phyloP scores from a whole-genome alignment of 257 asterid genomes.

The Lavandula angustifolia region DNA sequence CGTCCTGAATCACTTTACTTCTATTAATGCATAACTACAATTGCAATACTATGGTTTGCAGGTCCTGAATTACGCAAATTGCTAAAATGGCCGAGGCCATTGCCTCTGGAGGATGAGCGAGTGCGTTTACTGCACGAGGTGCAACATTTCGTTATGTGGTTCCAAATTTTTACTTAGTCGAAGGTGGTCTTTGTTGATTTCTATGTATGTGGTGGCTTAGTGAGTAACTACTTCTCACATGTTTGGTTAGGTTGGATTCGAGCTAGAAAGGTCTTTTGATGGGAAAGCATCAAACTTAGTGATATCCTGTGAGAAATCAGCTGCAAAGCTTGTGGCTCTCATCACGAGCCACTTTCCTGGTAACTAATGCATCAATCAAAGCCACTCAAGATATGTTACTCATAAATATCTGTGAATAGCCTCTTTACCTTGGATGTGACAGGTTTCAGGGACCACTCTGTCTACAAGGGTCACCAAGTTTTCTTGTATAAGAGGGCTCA shows the following conservation, averaged over 20 bases:
- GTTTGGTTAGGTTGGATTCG: conserved; percentile 73
- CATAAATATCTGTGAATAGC: neutral
- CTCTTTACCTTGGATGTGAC: conserved; percentile 13
- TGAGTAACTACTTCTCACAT: conserved; percentile 29
- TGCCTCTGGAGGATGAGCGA: conserved; percentile 95
- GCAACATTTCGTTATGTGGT: neutral
- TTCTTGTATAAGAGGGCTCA: conserved; percentile 98
- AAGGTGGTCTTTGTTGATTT: neutral
- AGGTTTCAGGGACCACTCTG: conserved; percentile 95
- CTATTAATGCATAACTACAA: neutral
- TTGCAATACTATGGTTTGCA: conserved; percentile 38
- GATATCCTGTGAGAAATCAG: conserved; percentile 75
- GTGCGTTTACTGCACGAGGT: conserved; percentile 96
- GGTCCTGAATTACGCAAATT: conserved; percentile 85
- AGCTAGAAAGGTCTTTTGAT: conserved; percentile 81
- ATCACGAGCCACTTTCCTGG: conserved; percentile 92
- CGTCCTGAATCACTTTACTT: neutral
- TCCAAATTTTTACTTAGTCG: neutral
- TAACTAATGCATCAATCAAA: conserved; percentile 25
- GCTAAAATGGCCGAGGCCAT: conserved; percentile 88
- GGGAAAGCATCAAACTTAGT: conserved; percentile 93
- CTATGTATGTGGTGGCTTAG: conserved; percentile 3
- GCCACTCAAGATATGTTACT: neutral
- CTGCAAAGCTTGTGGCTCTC: conserved; percentile 77
- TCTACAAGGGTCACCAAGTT: conserved; percentile 92